These are phyloP conservation scores for Candida parachauliodes DNA, from an alignment of 805 yeast genomes.

Conservation along the genomic window DNA sequence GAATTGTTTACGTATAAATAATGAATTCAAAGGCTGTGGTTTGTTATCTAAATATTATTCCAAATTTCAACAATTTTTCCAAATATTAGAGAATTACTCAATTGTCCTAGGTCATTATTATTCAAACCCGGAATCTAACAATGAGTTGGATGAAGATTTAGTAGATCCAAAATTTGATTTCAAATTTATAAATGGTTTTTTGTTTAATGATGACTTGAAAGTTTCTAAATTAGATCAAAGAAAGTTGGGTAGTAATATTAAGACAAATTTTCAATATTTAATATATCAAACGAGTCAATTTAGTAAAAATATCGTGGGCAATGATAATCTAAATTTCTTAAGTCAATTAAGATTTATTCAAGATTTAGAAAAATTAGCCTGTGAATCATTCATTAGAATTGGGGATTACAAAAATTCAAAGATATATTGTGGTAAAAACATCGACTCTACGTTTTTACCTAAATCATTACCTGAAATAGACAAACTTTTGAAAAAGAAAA, in stretches of 20 bases:
- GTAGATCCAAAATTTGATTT: constrained; percentile 17
- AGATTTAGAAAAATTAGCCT: constrained; percentile 34
- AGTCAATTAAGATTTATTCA: constrained; percentile 21
- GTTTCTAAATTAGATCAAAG: constrained; percentile 25
- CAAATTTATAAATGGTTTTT: constrained; percentile 17
- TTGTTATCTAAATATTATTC: constrained; percentile 50
- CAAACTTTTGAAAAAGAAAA: constrained; percentile 26
- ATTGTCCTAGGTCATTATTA: constrained; percentile 26
- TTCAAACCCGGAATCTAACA: constrained; percentile 21
- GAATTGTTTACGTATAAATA: constrained; percentile 73
- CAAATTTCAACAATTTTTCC: constrained; percentile 39
- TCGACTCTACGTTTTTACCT: constrained; percentile 36
- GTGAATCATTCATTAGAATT: constrained; percentile 36
- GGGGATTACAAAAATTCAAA: constrained; percentile 20
- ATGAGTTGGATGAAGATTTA: constrained; percentile 16
- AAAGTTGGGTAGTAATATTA: constrained; percentile 26
- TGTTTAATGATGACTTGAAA: constrained; percentile 25
- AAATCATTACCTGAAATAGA: constrained; percentile 34
- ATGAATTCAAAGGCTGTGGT: constrained; percentile 64
- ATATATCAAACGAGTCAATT: constrained; percentile 24
- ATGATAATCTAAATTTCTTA: constrained; percentile 6
- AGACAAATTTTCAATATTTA: constrained; percentile 43
- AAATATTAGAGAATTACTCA: constrained; percentile 43
- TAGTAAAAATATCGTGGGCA: constrained; percentile 1
- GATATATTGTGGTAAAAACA: constrained; percentile 19